Conservation (phyloP, 768 basidiomycete species). For the Tricholoma furcatifolium region DNA sequence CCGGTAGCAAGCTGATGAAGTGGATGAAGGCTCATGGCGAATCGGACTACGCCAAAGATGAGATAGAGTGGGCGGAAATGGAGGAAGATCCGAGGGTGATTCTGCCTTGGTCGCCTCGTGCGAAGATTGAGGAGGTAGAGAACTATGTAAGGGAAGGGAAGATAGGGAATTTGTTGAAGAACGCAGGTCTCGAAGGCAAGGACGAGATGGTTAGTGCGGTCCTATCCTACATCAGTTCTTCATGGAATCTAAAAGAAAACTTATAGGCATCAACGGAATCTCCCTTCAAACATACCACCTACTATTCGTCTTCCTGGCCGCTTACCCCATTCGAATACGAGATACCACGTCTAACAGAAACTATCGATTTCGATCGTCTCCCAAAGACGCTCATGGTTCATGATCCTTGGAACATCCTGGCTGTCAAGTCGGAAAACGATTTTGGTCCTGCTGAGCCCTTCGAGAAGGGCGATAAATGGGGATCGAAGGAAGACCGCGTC, state of each 20-base stretch:
- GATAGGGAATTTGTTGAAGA: neutral
- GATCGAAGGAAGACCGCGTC: constrained; percentile 26
- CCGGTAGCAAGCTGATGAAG: constrained; percentile 33
- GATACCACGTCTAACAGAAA: constrained; percentile 20
- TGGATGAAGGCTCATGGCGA: constrained; percentile 37
- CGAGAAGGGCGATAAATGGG: constrained; percentile 20
- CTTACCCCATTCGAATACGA: constrained; percentile 32
- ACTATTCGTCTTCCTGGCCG: constrained; percentile 42
- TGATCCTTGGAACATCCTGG: constrained; percentile 38
- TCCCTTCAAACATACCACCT: constrained; percentile 26
- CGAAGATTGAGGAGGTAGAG: constrained; percentile 7
- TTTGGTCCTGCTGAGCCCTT: neutral
- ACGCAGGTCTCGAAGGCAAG: neutral
- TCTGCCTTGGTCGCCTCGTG: constrained; percentile 16
- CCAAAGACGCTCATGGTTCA: constrained; percentile 43
- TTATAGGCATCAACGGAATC: constrained; percentile 16
- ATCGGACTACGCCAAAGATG: constrained; percentile 27
- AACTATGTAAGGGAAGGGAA: constrained; percentile 2
- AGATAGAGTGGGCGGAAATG: constrained; percentile 31
- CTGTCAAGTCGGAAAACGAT: constrained; percentile 9
- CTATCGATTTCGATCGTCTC: constrained; percentile 24
- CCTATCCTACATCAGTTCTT: too few relatives aligned
- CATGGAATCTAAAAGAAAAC: neutral
- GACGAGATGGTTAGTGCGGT: constrained; percentile 3
- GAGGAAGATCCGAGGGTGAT: constrained; percentile 35